Conservation (phyloP, 306 rosid species). For the Prunus mira region DNA sequence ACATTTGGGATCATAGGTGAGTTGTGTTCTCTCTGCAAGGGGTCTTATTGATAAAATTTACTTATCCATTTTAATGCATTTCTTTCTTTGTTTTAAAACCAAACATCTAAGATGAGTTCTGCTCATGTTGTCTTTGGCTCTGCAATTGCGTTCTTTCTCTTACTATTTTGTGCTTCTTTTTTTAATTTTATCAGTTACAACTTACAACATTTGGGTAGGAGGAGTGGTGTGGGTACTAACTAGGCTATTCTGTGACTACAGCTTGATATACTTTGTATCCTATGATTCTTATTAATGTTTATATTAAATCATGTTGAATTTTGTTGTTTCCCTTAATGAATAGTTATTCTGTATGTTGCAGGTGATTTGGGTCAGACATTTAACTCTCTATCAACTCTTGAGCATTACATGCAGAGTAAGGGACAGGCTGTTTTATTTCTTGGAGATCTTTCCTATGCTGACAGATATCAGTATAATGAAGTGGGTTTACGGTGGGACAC, state of each 20-base stretch:
- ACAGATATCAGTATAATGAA: slow-evolving; percentile 69
- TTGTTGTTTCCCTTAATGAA: slow-evolving; percentile 18
- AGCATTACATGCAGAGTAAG: slow-evolving; percentile 82
- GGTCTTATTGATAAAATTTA: slow-evolving; percentile 5
- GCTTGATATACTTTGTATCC: slow-evolving; percentile 7
- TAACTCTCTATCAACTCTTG: slow-evolving; percentile 90
- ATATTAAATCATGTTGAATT: slow-evolving; percentile 6
- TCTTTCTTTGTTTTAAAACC: slow-evolving; percentile 2
- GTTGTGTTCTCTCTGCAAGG: slow-evolving; percentile 25
- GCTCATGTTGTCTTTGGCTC: slow-evolving; percentile 4
- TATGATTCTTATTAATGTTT: slow-evolving; percentile 10
- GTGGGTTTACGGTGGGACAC: slow-evolving; percentile 94
- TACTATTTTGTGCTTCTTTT: too few species aligned
- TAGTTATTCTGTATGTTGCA: slow-evolving; percentile 30
- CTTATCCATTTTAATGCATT: slow-evolving; percentile 17
- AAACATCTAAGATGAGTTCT: neutral
- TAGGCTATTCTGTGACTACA: neutral
- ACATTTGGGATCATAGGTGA: slow-evolving; percentile 91
- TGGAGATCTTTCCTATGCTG: slow-evolving; percentile 97
- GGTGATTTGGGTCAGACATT: slow-evolving; percentile 99
- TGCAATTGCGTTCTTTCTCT: neutral
- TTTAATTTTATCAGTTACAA: too few species aligned
- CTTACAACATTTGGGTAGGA: too few species aligned
- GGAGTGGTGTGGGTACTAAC: too few species aligned
- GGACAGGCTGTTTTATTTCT: slow-evolving; percentile 75